Percentiles rank a stretch among this genome's conserved stretches.
phyloP scores from a whole-genome alignment of 2,329 filamentous ascomycete species.

The Epichloe sp. region DNA sequence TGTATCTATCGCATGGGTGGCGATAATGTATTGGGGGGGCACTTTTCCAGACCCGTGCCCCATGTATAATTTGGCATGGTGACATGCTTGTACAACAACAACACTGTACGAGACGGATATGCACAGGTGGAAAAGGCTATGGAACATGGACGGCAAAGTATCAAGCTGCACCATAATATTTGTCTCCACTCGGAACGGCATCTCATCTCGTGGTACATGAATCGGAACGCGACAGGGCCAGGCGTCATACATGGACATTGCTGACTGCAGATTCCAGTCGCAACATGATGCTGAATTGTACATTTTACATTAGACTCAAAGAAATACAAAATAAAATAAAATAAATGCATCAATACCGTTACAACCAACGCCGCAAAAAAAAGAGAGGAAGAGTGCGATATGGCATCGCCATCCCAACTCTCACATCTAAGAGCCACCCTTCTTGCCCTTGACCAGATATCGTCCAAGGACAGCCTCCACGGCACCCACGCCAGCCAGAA shows the following conservation, averaged over 20 bases:
- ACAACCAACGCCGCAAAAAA: conserved; percentile 3
- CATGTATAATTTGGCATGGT: conserved; percentile 6
- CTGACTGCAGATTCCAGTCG: too few species aligned
- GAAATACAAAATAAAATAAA: too few species aligned
- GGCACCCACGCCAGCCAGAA: conserved; percentile 35
- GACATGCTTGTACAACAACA: conserved; percentile 6
- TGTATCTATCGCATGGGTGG: not conserved
- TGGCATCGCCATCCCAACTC: not conserved
- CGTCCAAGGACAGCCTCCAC: conserved; percentile 36
- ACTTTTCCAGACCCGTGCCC: not conserved
- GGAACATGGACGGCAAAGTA: conserved; percentile 2
- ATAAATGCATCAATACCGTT: not conserved
- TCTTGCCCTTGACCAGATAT: conserved; percentile 29
- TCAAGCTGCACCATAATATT: not conserved
- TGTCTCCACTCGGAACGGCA: not conserved
- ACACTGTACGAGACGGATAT: conserved; percentile 2
- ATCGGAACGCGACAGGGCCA: too few species aligned
- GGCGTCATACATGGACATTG: too few species aligned
- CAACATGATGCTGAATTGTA: too few species aligned
- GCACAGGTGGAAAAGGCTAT: not conserved
- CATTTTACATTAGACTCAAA: not conserved
- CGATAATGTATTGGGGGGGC: not conserved
- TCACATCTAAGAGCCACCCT: conserved; percentile 9
- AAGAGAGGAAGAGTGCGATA: not conserved
- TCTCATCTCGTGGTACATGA: too few species aligned